Evolutionary conservation across 2,329 filamentous ascomycete genomes (phyloP).

Genomic region (Penicillium vulpinum): DNA sequence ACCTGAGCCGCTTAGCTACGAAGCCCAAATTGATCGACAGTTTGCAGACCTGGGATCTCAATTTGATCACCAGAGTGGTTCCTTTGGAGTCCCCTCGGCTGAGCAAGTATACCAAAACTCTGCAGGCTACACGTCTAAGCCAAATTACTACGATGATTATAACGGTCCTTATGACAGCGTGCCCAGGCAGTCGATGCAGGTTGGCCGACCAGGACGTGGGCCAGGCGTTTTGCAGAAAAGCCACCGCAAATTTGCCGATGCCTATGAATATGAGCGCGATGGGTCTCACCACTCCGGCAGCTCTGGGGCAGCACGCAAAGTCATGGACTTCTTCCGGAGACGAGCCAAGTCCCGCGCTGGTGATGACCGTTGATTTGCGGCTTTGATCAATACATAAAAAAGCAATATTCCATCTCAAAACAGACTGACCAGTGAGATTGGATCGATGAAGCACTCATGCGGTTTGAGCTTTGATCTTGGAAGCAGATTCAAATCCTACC

Average conservation of each 20-base stretch:
- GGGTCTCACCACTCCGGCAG: slow-evolving; percentile 72
- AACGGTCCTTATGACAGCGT: slow-evolving; percentile 41
- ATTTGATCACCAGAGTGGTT: slow-evolving; percentile 31
- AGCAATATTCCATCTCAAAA: background rate
- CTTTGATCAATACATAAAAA: slow-evolving; percentile 14
- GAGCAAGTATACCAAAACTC: slow-evolving; percentile 35
- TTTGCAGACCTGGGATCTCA: slow-evolving; percentile 43
- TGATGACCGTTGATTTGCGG: slow-evolving; percentile 37
- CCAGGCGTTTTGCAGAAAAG: slow-evolving; percentile 74
- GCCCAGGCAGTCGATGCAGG: slow-evolving; percentile 46
- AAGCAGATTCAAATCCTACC: slow-evolving; percentile 9
- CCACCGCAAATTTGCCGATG: slow-evolving; percentile 82
- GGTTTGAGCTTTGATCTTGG: slow-evolving; percentile 15
- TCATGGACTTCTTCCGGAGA: slow-evolving; percentile 97
- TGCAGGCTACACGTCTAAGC: slow-evolving; percentile 36
- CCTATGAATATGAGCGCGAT: slow-evolving; percentile 71
- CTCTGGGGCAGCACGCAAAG: slow-evolving; percentile 81
- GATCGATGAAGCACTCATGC: slow-evolving; percentile 14
- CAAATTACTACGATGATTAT: slow-evolving; percentile 53
- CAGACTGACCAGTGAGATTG: slow-evolving; percentile 8
- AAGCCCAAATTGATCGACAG: slow-evolving; percentile 44
- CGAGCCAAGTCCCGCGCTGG: slow-evolving; percentile 71
- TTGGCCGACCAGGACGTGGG: slow-evolving; percentile 40
- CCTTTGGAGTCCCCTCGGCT: slow-evolving; percentile 31
- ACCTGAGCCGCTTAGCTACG: slow-evolving; percentile 36